Evolutionary conservation across 768 basidiomycete species (phyloP), one percentile per base, ranked within the genome.

Genomic region (Boletales sp.): DNA sequence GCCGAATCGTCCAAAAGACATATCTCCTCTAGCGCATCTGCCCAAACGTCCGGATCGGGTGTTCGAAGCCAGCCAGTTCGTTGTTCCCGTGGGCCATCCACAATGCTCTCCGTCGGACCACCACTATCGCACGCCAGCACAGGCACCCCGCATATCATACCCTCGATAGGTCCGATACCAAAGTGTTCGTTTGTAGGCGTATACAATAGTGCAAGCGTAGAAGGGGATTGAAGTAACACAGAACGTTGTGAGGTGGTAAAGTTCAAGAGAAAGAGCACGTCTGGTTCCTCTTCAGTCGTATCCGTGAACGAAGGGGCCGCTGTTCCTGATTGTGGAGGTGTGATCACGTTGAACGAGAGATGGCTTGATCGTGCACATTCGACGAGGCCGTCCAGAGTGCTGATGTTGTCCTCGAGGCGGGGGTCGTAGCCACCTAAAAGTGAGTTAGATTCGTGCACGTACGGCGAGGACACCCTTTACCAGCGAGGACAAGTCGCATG

Each of bases 141-240:
- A 0, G 94, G 93, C 0, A 98, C 67, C 3, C 93, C 91, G 41
- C 89, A 94, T 8, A 83, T 79, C 93, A 97, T 97, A 0, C 83
- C 94, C 66, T 99, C 95, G 4, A 97, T 80, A 2, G 96, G 95
- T 0, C 87, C 94, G 57, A 99, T 97, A 2, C 95, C 96, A 65
- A 98, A 96, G 66, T 99, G 95, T 61, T 99, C 95, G 66, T 95
- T 95, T 8, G 80, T 73, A 0, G 95, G 96, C 0, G 95, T 99
- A 66, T 99, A 99, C 8, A 99, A 76, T 0, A 98, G 74, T 0
- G 81, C 89, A 14, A 81, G 68, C 0, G 91, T 90, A 5, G 77
- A 79, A 0, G 80, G 65, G 5, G 82, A 77, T 12, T 71, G 79
- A 34, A 99, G 82, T 1, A 98, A 79, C 8, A 85, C 84, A 1